Conservation (phyloP, 2,329 filamentous ascomycete genomes). For the Penicillium sclerotiorum region DNA sequence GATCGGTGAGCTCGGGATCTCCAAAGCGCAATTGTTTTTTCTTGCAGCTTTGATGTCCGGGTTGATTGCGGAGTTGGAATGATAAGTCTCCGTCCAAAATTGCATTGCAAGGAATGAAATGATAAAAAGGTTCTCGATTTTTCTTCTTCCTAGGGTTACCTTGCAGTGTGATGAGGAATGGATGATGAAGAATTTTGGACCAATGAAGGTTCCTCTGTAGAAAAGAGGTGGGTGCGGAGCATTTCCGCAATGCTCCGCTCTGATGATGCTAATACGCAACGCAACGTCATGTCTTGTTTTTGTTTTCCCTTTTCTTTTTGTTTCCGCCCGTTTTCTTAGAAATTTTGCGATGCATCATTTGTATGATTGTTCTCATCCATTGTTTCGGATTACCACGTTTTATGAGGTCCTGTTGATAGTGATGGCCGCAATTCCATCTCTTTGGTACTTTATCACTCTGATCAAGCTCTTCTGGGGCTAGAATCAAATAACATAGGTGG, state of each 20-base stretch:
- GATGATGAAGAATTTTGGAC: constrained; percentile 4
- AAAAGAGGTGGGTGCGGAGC: constrained; percentile 25
- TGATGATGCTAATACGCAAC: constrained; percentile 32
- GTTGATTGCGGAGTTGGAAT: background rate
- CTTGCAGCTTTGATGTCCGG: background rate
- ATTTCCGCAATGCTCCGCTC: constrained; percentile 18
- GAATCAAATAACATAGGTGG: no score
- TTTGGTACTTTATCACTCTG: background rate
- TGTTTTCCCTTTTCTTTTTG: constrained; percentile 6
- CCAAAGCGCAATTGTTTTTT: background rate
- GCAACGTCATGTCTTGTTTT: constrained; percentile 26
- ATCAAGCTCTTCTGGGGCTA: no score
- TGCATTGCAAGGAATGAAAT: background rate
- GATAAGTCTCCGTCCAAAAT: background rate
- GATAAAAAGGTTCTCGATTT: background rate
- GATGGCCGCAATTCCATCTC: background rate
- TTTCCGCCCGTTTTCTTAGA: no score
- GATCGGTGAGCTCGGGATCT: background rate
- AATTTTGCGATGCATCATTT: constrained; percentile 21
- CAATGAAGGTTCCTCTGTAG: constrained; percentile 16
- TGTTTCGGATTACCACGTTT: constrained; percentile 3
- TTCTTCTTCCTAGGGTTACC: background rate
- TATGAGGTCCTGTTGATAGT: background rate
- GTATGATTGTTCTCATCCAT: constrained; percentile 8
- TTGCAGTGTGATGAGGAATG: background rate